Evolutionary conservation across 2,329 filamentous ascomycete genomes (phyloP).

Genomic region (Chalara sp.): DNA sequence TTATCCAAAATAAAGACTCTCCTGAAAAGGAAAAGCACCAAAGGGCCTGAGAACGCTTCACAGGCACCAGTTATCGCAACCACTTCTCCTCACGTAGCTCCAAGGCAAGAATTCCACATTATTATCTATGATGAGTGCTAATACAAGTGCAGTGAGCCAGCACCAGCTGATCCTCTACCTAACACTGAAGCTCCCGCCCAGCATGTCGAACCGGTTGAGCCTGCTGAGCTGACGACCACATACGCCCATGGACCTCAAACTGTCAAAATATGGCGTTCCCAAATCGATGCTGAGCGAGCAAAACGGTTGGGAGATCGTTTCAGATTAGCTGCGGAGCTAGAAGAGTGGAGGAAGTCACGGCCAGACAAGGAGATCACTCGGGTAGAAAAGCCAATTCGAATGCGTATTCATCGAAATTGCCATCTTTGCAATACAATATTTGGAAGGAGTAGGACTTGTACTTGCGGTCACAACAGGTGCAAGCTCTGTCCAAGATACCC

Average conservation of each 20-base stretch:
- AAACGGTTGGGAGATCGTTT: slow-evolving; percentile 31
- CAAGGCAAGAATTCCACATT: slow-evolving; percentile 14
- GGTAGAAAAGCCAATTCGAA: slow-evolving; percentile 69
- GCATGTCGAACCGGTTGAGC: background rate
- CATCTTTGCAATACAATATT: slow-evolving; percentile 75
- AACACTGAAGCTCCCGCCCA: slow-evolving; percentile 1
- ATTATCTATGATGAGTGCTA: too few relatives aligned
- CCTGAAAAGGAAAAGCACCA: too few relatives aligned
- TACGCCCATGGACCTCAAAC: slow-evolving; percentile 8
- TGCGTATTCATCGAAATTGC: slow-evolving; percentile 73
- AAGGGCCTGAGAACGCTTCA: too few relatives aligned
- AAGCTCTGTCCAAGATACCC: slow-evolving; percentile 73
- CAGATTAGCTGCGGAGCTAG: slow-evolving; percentile 27
- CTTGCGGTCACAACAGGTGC: slow-evolving; percentile 76
- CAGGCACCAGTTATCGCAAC: slow-evolving; percentile 1
- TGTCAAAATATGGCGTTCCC: slow-evolving; percentile 18
- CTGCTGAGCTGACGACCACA: background rate
- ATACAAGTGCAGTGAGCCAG: too few relatives aligned
- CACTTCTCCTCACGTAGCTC: slow-evolving; percentile 5
- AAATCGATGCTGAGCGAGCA: slow-evolving; percentile 26
- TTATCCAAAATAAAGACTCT: too few relatives aligned
- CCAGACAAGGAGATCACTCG: slow-evolving; percentile 33
- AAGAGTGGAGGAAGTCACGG: slow-evolving; percentile 19
- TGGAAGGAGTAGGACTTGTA: slow-evolving; percentile 65
- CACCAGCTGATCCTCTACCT: background rate